Percentiles rank a stretch among this genome's conserved stretches.
These are phyloP conservation scores for Penicillium macrosclerotiorum DNA, from an alignment of 495 filamentous ascomycete genomes.

Conservation along the genomic window DNA sequence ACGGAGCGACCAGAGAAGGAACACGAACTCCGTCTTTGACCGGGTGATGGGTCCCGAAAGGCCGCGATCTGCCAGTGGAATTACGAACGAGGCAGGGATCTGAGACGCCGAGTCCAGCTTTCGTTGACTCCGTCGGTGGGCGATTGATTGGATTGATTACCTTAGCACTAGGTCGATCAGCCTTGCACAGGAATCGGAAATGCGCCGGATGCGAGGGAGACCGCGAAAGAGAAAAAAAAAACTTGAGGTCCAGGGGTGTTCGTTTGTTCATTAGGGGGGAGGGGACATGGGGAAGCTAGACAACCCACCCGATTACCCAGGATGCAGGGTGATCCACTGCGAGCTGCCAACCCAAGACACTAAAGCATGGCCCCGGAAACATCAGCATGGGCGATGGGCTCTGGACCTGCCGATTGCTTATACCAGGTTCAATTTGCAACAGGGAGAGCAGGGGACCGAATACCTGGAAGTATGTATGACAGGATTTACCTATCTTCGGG, in stretches of 20 bases:
- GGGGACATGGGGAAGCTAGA: conserved; percentile 34
- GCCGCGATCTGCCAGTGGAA: conserved; percentile 7
- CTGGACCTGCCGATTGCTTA: too few species aligned
- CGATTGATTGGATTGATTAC: conserved; percentile 6
- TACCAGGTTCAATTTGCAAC: too few species aligned
- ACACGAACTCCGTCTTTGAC: conserved; percentile 1
- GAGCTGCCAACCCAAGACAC: conserved; percentile 36
- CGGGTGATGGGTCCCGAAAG: conserved; percentile 1
- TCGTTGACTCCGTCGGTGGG: neutral
- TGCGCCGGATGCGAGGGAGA: conserved; percentile 22
- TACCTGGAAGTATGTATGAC: neutral
- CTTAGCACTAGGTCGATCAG: conserved; percentile 23
- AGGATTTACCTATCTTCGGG: neutral
- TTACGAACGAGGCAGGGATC: conserved; percentile 26
- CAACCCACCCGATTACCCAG: conserved; percentile 37
- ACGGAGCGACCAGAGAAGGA: conserved; percentile 6
- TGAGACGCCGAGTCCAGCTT: conserved; percentile 10
- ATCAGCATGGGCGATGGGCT: too few species aligned
- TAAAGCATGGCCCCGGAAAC: conserved; percentile 6
- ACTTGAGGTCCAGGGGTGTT: conserved; percentile 35
- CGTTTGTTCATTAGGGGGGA: conserved; percentile 23
- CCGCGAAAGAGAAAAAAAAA: conserved; percentile 13
- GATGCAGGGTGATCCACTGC: conserved; percentile 30
- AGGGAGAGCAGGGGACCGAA: too few species aligned
- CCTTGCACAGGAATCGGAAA: conserved; percentile 24